Evolutionary conservation across 495 filamentous ascomycete species (phyloP).

Genomic region (Penicillium cinerascens): DNA sequence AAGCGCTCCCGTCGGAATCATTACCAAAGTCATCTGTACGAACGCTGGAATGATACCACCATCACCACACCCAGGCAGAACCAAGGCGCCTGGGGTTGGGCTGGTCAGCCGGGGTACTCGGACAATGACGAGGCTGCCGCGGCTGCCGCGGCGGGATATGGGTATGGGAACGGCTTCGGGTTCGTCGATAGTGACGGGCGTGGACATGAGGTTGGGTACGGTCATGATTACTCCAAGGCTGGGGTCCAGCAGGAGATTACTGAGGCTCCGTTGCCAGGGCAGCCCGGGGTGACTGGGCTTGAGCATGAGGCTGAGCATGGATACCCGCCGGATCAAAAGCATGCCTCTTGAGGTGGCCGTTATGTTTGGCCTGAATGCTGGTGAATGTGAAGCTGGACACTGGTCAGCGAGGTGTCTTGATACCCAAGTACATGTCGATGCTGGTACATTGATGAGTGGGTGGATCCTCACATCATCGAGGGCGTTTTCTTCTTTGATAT

Average conservation of each 20-base stretch:
- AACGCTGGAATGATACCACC: conserved; percentile 28
- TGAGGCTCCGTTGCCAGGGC: not conserved
- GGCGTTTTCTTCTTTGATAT: not conserved
- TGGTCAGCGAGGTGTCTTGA: not conserved
- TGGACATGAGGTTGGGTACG: conserved; percentile 16
- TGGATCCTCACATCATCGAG: not conserved
- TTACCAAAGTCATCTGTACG: conserved; percentile 21
- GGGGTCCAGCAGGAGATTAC: conserved; percentile 6
- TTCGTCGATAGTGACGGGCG: conserved; percentile 29
- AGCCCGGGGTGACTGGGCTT: not conserved
- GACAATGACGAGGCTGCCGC: conserved; percentile 1
- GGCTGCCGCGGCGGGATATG: conserved; percentile 1
- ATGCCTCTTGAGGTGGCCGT: not conserved
- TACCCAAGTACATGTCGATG: not conserved
- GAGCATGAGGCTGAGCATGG: not conserved
- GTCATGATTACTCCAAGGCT: conserved; percentile 7
- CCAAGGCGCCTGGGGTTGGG: conserved; percentile 19
- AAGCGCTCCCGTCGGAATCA: conserved; percentile 24
- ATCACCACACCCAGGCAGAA: conserved; percentile 15
- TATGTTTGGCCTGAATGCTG: not conserved
- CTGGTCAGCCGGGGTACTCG: not conserved
- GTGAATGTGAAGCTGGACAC: not conserved
- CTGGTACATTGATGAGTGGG: not conserved
- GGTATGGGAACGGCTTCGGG: conserved; percentile 20
- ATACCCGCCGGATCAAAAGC: conserved; percentile 5